A percentile compares a stretch with the other conserved stretches of the same genome.
Conservation (phyloP, 2,329 filamentous ascomycete genomes). For the Cordyceps fumosorosea region DNA sequence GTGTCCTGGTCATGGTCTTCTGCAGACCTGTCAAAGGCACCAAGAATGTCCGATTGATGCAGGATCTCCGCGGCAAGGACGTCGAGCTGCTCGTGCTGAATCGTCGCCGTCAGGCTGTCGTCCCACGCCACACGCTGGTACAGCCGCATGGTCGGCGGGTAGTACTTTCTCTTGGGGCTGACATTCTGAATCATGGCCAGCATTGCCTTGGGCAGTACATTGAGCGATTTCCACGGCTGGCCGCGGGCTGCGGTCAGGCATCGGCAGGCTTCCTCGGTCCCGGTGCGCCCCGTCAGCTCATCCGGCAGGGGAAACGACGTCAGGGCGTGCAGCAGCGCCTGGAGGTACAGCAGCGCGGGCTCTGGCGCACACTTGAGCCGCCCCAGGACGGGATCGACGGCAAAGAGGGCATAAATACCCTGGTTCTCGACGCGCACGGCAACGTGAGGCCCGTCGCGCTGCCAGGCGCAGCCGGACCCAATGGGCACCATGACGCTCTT, state of each 20-base stretch:
- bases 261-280: constrained; percentile 52
- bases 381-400: constrained; percentile 47
- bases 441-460: constrained; percentile 35
- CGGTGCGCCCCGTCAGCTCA: constrained; percentile 50
- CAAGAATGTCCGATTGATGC: constrained; percentile 24
- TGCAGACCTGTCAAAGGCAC: constrained; percentile 15
- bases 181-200: constrained; percentile 19
- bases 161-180: constrained; percentile 26
- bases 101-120: constrained; percentile 21
- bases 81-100: constrained; percentile 33
- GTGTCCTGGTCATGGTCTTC: background rate
- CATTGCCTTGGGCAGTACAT: background rate
- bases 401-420: constrained; percentile 41
- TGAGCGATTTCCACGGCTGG: constrained; percentile 41
- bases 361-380: constrained; percentile 52
- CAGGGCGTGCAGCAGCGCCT: constrained; percentile 52
- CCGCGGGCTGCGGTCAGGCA: constrained; percentile 42
- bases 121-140: constrained; percentile 33
- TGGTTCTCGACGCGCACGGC: constrained; percentile 22
- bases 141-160: constrained; percentile 27
- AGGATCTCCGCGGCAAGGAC: constrained; percentile 24
- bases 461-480: constrained; percentile 28
- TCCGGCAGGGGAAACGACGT: constrained; percentile 55
- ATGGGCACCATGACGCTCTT: constrained; percentile 50
- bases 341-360: constrained; percentile 46